Base-by-base conservation (phyloP, 78 protist genomes). In the Chrysochromulina tobinii region DNA sequence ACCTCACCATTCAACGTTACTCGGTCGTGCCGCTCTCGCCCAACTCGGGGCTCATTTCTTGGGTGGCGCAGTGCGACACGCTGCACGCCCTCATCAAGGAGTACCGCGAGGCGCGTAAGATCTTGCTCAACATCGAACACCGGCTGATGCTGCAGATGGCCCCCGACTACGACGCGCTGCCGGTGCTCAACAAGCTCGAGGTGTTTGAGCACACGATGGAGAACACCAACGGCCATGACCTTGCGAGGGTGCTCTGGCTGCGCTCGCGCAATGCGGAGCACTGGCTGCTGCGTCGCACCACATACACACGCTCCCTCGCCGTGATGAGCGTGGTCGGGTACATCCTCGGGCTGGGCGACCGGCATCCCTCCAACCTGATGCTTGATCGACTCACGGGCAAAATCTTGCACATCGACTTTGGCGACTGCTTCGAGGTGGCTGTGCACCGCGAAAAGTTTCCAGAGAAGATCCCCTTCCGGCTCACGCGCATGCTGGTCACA, bases 391-490 rank as follows among this genome's bases (percentile, higher is more conserved):
- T 58, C 8, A 84, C 68, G 55, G 89, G 90, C n/a, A 48, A 85
- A 50, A 38, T 95, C n/a, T 51, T 93, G 11, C 94, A 95, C 87
- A 95, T 95, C 66, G 96, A 95, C 88, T 93, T 92, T 27, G 96
- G 93, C 50, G 94, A 91, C 86, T 85, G 93, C 64, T 99, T 99
- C 84, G 99, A 98, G 94, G 98, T 97, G 20, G 99, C 99, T 14
- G 94, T 96, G 98, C 93, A 90, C 12, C 87, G 99, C 8, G 99
- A 97, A 11, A 97, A 97, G 83, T 98, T 94, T 92, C 99, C 99
- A 14, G 99, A 99, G 90, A 93, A 89, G 75, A 79, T 99, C 14
- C 99, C 99, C 50, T 99, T 99, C 99, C 96, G 99, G 48, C 97
- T 99, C 53, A 98, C 99, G 50, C 96, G 99, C 67, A 99, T 98